A percentile compares a stretch with the other conserved stretches of the same genome.
These are phyloP conservation scores for Tuber brumale DNA, from an alignment of 495 filamentous ascomycete species.

Conservation along the genomic window DNA sequence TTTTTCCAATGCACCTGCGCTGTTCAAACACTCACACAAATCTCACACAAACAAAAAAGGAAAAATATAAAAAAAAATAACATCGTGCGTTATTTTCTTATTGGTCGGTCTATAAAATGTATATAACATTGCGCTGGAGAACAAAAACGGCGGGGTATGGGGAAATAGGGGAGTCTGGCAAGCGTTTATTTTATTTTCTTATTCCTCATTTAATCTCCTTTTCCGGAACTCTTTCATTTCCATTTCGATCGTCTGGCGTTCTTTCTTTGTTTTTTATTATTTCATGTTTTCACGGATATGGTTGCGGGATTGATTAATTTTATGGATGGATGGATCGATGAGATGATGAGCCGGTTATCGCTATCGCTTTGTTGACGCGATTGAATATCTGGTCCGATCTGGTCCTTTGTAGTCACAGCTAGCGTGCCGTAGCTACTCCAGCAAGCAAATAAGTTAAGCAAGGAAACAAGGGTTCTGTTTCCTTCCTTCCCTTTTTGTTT, in stretches of 20 bases:
- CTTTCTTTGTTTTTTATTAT: background rate
- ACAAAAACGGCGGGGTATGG: background rate
- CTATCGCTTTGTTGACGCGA: no score
- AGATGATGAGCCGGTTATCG: background rate
- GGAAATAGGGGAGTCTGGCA: background rate
- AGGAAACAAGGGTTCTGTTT: background rate
- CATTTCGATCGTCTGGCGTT: background rate
- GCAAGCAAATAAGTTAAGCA: background rate
- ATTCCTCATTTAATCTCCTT: background rate
- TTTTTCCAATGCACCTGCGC: background rate
- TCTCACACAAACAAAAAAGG: background rate
- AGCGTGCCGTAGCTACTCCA: background rate
- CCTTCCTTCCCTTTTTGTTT: background rate
- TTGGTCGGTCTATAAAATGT: conserved; percentile 4
- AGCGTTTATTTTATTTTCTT: background rate
- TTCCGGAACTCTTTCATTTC: background rate
- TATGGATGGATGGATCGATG: background rate
- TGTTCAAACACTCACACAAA: background rate
- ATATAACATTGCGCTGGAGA: background rate
- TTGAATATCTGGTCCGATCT: no score
- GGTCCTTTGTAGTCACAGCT: background rate
- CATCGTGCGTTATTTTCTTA: background rate
- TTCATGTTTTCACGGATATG: background rate
- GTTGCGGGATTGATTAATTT: background rate
- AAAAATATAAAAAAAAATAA: background rate